Percentiles rank a stretch among this genome's conserved stretches.
Conservation (phyloP, 176 grass and related monocot genomes). For the Cenchrus purpureus region DNA sequence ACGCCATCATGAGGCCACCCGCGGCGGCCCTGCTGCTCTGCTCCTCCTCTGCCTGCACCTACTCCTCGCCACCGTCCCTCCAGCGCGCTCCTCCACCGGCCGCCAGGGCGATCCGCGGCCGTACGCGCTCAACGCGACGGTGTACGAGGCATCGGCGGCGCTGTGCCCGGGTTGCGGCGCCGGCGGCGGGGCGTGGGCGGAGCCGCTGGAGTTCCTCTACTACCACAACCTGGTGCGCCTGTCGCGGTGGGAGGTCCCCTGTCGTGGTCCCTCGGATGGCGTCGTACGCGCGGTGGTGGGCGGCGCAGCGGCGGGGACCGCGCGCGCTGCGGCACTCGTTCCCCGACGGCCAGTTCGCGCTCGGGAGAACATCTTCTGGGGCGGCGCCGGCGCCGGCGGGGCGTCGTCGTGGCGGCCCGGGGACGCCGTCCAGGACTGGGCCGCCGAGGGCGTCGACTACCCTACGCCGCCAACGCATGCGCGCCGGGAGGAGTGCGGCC, state of each 20-base stretch:
- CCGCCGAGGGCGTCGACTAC: constrained; percentile 65
- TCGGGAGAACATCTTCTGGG: constrained; percentile 92
- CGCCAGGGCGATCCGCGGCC: not conserved
- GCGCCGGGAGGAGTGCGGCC: constrained; percentile 54
- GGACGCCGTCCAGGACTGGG: constrained; percentile 70
- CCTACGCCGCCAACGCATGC: constrained; percentile 64
- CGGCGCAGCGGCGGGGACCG: constrained; percentile 48
- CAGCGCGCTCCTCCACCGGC: not conserved
- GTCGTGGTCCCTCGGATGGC: constrained; percentile 60
- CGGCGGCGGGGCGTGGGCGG: constrained; percentile 47
- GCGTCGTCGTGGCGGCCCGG: constrained; percentile 51
- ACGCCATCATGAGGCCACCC: not conserved
- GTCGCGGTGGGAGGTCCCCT: constrained; percentile 58
- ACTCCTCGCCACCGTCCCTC: not conserved
- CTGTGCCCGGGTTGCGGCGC: constrained; percentile 54
- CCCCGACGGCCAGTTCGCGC: constrained; percentile 61
- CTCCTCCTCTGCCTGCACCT: not conserved
- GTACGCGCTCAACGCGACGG: constrained; percentile 39
- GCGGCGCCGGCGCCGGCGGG: constrained; percentile 32
- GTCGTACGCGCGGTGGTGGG: constrained; percentile 65
- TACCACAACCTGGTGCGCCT: constrained; percentile 63
- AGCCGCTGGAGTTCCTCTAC: constrained; percentile 66
- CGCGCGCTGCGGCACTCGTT: constrained; percentile 71
- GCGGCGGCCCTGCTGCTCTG: constrained; percentile 5
- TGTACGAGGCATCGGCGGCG: constrained; percentile 35